A percentile compares a stretch with the other conserved stretches of the same genome.
These are phyloP conservation scores for Globisporangium nunn DNA, from an alignment of 352 stramenopile genomes.

Conservation along the genomic window DNA sequence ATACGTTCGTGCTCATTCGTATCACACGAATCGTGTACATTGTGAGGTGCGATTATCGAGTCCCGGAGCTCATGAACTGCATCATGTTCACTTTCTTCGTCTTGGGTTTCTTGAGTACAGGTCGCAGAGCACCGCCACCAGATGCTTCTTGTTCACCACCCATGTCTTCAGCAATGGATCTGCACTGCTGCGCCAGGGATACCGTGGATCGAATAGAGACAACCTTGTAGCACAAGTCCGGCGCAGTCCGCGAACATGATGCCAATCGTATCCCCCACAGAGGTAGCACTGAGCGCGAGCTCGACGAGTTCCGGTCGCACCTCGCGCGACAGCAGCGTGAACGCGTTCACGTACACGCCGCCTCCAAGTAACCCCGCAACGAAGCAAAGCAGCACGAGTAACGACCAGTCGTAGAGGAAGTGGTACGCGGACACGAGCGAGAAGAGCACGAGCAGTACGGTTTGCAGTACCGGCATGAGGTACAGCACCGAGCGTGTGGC, in stretches of 20 bases:
- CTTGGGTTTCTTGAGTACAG: no score
- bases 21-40: no score
- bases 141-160: no score
- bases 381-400: slow-evolving; percentile 81
- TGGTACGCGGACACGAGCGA: slow-evolving; percentile 70
- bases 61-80: slow-evolving; percentile 14
- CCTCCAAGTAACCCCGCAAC: slow-evolving; percentile 85
- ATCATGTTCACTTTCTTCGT: no score
- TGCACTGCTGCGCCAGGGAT: slow-evolving; percentile 55
- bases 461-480: slow-evolving; percentile 85
- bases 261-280: slow-evolving; percentile 85
- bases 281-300: slow-evolving; percentile 83
- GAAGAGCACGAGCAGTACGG: slow-evolving; percentile 85
- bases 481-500: slow-evolving; percentile 74
- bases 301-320: slow-evolving; percentile 65
- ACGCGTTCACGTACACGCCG: slow-evolving; percentile 90
- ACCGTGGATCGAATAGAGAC: slow-evolving; percentile 84
- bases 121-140: no score
- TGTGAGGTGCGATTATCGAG: slow-evolving; percentile 58
- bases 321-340: slow-evolving; percentile 83
- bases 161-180: slow-evolving; percentile 34
- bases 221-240: slow-evolving; percentile 88
- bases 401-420: slow-evolving; percentile 81
- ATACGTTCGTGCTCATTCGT: no score
- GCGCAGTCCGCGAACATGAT: slow-evolving; percentile 87